These are phyloP conservation scores for Blastobotrys parvus DNA, from an alignment of 805 yeast species.

Conservation along the genomic window DNA sequence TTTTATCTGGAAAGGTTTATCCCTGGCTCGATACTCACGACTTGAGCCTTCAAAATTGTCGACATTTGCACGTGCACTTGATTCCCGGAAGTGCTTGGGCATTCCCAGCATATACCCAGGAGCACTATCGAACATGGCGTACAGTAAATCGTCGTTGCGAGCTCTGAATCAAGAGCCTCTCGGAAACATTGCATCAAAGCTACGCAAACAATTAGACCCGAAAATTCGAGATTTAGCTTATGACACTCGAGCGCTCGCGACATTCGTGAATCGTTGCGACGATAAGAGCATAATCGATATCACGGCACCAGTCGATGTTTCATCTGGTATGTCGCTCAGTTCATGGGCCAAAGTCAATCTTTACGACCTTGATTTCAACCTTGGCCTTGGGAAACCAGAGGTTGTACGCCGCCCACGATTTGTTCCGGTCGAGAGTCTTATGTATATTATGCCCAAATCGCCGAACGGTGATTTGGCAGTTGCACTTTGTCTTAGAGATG, in stretches of 20 bases:
- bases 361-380: slow-evolving; percentile 10
- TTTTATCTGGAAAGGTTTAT: slow-evolving; percentile 7
- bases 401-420: slow-evolving; percentile 10
- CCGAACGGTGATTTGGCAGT: slow-evolving; percentile 10
- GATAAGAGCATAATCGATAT: slow-evolving; percentile 1
- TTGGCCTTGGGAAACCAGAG: slow-evolving; percentile 12
- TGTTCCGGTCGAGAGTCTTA: slow-evolving; percentile 11
- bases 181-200: slow-evolving; percentile 7
- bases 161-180: slow-evolving; percentile 5
- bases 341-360: slow-evolving; percentile 12
- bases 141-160: not conserved
- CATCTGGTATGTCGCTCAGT: slow-evolving; percentile 9
- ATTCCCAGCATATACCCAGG: slow-evolving; percentile 9
- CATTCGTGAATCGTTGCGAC: not conserved
- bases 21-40: not conserved
- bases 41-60: not conserved
- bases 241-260: slow-evolving; percentile 5
- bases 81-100: slow-evolving; percentile 2
- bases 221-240: not conserved
- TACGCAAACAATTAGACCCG: slow-evolving; percentile 8
- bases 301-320: slow-evolving; percentile 3
- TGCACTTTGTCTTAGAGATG: slow-evolving; percentile 8
- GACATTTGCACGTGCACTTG: slow-evolving; percentile 9
- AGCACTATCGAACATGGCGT: slow-evolving; percentile 8
- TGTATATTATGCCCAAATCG: slow-evolving; percentile 12